Evolutionary conservation across 371 early-diverging fungal species (phyloP), one percentile per base, ranked within the genome.

Genomic region (Rhizopus delemar): DNA sequence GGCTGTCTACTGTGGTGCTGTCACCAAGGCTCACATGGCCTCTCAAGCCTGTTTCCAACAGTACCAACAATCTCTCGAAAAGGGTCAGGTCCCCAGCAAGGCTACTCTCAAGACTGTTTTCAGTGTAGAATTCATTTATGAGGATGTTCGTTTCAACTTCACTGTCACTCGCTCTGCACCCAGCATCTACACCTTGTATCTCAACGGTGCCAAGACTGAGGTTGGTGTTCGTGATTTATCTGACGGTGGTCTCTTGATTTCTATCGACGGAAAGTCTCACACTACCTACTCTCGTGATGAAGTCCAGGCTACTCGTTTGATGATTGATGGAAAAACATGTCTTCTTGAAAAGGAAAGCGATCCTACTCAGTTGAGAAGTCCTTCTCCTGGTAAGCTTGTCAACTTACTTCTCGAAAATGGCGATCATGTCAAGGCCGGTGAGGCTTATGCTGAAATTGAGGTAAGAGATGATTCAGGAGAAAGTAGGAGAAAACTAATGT

Each of bases 401-500:
- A 84, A 96, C 35, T 91, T 89, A 73, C 78, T 95, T 53, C 85
- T 95, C 16, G 95, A 94, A 46, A 93, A 95, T 45, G 98, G 97
- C 38, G 89, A 86, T 61, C 94, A 94, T 61, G 84, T 99, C 53
- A 84, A 86, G 36, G 83, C 90, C 48, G 94, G 94, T 55, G 90
- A 96, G 66, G 94, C 95, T 4, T 96, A 90, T 77, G 96, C 98
- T 46, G 99, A 99, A 74, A 97, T 99, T 70, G 99, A 99, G 87
- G 78, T 77, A 70, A 57, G 46, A 13, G 22, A 4, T 11, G 66
- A 62, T 43, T 9, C 32, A 28, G n/a, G 13, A 46, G 8, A 53
- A 56, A 43, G 29, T 48, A 41, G 15, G 15, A 41, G 50, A 16
- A 46, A 50, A n/a, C 58, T 45, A 33, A 54, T 53, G 52, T 39